A percentile compares a stretch with the other conserved stretches of the same genome.
These are phyloP conservation scores for Solanum sejunctum DNA, from an alignment of 257 asterid genomes.

Conservation along the genomic window DNA sequence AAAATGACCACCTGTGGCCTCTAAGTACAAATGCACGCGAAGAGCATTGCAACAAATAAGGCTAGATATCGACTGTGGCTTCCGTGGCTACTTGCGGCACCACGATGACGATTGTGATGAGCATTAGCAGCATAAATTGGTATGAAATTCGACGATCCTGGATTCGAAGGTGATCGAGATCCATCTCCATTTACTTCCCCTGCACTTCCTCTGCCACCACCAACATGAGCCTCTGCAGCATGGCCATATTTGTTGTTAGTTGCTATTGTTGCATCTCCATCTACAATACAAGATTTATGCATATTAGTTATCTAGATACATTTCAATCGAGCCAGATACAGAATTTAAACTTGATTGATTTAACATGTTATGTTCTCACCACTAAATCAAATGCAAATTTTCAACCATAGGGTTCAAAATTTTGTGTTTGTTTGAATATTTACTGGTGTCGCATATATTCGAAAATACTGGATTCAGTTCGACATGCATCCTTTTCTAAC, in stretches of 20 bases:
- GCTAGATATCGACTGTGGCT: not conserved
- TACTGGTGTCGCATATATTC: no score
- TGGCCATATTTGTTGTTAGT: slow-evolving; percentile 1
- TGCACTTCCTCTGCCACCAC: slow-evolving; percentile 2
- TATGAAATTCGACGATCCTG: slow-evolving; percentile 21
- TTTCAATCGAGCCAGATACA: not conserved
- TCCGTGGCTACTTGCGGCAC: slow-evolving; percentile 10
- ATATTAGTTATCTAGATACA: not conserved
- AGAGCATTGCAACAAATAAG: slow-evolving; percentile 5
- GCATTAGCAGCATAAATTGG: slow-evolving; percentile 19
- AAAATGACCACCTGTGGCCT: not conserved
- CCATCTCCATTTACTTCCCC: slow-evolving; percentile 1
- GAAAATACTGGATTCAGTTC: no score
- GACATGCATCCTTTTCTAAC: no score
- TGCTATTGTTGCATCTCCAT: not conserved
- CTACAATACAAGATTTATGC: not conserved
- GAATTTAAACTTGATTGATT: not conserved
- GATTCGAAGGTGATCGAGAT: slow-evolving; percentile 9
- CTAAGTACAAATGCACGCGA: slow-evolving; percentile 5
- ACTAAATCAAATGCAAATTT: no score
- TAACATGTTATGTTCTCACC: no score
- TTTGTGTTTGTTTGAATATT: no score
- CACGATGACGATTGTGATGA: slow-evolving; percentile 13
- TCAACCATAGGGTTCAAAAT: no score
- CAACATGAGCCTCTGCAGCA: not conserved